These are phyloP conservation scores for Fusarium sp. DNA, from an alignment of 2,329 filamentous ascomycete genomes.

Conservation along the genomic window DNA sequence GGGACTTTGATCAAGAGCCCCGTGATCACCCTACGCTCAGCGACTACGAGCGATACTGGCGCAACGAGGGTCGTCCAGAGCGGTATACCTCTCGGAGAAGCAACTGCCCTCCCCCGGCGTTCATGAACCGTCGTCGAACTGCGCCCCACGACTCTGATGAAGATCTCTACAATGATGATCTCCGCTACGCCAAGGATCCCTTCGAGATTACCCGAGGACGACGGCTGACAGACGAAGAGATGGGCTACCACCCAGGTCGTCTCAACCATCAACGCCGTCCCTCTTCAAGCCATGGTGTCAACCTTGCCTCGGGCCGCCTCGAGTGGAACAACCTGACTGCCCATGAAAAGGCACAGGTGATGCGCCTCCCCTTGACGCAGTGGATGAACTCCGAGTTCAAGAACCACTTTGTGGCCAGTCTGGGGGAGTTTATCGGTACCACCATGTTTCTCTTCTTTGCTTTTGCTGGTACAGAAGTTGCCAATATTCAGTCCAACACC, in stretches of 20 bases:
- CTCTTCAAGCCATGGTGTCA: slow-evolving; percentile 28
- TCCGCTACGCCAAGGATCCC: slow-evolving; percentile 28
- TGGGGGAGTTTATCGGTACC: slow-evolving; percentile 57
- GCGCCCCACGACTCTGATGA: slow-evolving; percentile 43
- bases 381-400: slow-evolving; percentile 62
- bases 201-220: slow-evolving; percentile 28
- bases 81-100: slow-evolving; percentile 39
- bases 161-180: slow-evolving; percentile 37
- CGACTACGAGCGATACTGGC: slow-evolving; percentile 45
- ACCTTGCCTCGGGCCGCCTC: slow-evolving; percentile 42
- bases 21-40: slow-evolving; percentile 33
- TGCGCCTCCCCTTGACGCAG: slow-evolving; percentile 58
- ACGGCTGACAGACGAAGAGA: slow-evolving; percentile 40
- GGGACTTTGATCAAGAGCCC: slow-evolving; percentile 35
- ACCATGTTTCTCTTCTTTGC: slow-evolving; percentile 59
- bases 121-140: slow-evolving; percentile 38
- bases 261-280: slow-evolving; percentile 13
- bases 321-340: slow-evolving; percentile 55
- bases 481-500: slow-evolving; percentile 53
- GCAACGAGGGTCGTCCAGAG: slow-evolving; percentile 36
- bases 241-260: slow-evolving; percentile 26
- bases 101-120: slow-evolving; percentile 41
- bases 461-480: slow-evolving; percentile 56
- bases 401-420: slow-evolving; percentile 55
- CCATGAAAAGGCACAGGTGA: slow-evolving; percentile 56